Percentiles rank a stretch among this genome's conserved stretches.
phyloP scores from a whole-genome alignment of 495 filamentous ascomycete genomes.

The Astrothelium subdiscretum region DNA sequence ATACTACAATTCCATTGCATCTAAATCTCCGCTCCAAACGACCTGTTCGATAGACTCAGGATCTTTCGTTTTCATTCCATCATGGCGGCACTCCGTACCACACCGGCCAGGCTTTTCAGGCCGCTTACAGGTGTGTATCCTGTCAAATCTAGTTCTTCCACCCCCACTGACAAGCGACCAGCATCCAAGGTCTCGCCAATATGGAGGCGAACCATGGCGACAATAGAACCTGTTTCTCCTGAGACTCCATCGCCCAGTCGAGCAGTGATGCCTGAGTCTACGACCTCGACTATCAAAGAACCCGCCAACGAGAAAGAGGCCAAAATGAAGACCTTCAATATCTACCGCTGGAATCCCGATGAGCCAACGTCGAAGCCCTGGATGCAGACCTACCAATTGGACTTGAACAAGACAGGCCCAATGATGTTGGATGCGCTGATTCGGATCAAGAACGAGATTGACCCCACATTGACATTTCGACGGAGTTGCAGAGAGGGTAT shows the following conservation, averaged over 20 bases:
- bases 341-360: conserved; percentile 99
- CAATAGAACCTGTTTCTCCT: conserved; percentile 35
- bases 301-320: conserved; percentile 42
- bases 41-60: no score
- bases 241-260: conserved; percentile 24
- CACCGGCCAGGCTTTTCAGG: neutral
- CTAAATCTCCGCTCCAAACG: neutral
- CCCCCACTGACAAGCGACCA: neutral
- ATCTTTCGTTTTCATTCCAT: neutral
- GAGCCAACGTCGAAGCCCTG: conserved; percentile 76
- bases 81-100: neutral
- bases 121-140: neutral
- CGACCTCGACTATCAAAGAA: conserved; percentile 45
- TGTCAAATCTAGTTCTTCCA: neutral
- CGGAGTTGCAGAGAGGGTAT: conserved; percentile 95
- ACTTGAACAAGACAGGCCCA: conserved; percentile 95
- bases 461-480: conserved; percentile 92
- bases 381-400: conserved; percentile 90
- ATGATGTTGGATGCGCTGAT: conserved; percentile 97
- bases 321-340: conserved; percentile 86
- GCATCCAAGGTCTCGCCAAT: neutral
- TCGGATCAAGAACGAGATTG: conserved; percentile 96
- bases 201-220: conserved; percentile 36
- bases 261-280: conserved; percentile 31
- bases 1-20: neutral